Evolutionary conservation across 2,329 filamentous ascomycete species (phyloP).

Genomic region (Dothidotthia symphoricarpi): DNA sequence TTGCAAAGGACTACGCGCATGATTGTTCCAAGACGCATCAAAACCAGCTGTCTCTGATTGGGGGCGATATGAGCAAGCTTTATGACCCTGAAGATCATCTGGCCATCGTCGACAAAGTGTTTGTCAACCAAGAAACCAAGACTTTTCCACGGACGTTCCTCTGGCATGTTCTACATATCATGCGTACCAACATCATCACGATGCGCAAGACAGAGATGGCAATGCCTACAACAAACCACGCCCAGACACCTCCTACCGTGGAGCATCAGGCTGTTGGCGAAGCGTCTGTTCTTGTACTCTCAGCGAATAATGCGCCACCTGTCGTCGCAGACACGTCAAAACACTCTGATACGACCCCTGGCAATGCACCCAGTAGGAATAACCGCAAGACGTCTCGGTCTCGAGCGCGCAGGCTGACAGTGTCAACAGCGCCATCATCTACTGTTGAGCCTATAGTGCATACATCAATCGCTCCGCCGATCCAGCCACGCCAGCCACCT

Average conservation of each 20-base stretch:
- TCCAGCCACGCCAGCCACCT: not conserved
- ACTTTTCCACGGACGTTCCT: slow-evolving; percentile 30
- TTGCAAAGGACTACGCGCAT: slow-evolving; percentile 18
- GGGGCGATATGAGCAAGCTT: slow-evolving; percentile 12
- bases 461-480: slow-evolving; percentile 1
- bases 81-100: slow-evolving; percentile 20
- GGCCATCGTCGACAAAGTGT: slow-evolving; percentile 30
- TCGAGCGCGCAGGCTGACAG: slow-evolving; percentile 9
- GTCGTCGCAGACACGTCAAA: no score
- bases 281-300: no score
- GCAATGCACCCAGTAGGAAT: slow-evolving; percentile 10
- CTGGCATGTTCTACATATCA: slow-evolving; percentile 27
- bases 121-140: slow-evolving; percentile 22
- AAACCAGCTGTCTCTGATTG: slow-evolving; percentile 20
- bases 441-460: not conserved
- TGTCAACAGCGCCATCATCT: slow-evolving; percentile 7
- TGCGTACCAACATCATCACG: slow-evolving; percentile 21
- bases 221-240: no score
- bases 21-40: slow-evolving; percentile 23
- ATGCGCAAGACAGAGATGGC: slow-evolving; percentile 2
- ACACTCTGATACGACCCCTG: no score
- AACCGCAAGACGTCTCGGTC: slow-evolving; percentile 2
- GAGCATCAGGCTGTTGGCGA: not conserved
- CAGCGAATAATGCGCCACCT: no score
- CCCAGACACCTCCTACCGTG: no score